Conservation (phyloP, 371 early-diverging fungal genomes). For the Dipsacomyces acuminosporus region DNA sequence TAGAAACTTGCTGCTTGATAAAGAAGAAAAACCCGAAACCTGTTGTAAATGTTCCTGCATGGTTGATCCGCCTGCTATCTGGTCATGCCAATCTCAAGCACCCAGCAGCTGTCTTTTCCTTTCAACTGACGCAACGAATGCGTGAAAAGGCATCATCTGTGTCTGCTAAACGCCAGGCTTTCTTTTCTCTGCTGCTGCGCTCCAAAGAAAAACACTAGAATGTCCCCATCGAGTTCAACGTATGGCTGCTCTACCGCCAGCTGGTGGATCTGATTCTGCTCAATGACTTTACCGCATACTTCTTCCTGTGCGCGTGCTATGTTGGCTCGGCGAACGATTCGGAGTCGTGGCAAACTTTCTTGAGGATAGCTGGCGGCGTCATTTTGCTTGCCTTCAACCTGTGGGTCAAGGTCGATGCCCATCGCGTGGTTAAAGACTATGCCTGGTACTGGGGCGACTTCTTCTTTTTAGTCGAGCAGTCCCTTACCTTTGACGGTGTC, state of each 20-base stretch:
- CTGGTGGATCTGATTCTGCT: constrained; percentile 89
- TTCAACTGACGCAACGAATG: too few species aligned
- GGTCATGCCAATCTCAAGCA: too few species aligned
- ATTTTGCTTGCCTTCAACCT: constrained; percentile 82
- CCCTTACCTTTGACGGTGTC: constrained; percentile 86
- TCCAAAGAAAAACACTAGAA: constrained; percentile 50
- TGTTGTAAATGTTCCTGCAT: too few species aligned
- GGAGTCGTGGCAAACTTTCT: constrained; percentile 53
- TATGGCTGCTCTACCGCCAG: constrained; percentile 91
- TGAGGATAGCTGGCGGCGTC: constrained; percentile 73
- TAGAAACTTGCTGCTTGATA: too few species aligned
- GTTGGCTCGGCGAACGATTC: constrained; percentile 43
- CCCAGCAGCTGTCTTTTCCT: too few species aligned
- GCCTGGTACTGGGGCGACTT: constrained; percentile 99
- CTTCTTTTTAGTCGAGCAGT: constrained; percentile 87
- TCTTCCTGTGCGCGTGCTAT: constrained; percentile 72
- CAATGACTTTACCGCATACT: constrained; percentile 85
- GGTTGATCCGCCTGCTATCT: too few species aligned
- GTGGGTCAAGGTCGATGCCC: constrained; percentile 96
- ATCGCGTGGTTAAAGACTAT: constrained; percentile 92
- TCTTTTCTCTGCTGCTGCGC: too few species aligned
- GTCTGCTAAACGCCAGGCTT: too few species aligned
- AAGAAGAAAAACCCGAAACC: too few species aligned
- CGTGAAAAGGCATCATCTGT: too few species aligned
- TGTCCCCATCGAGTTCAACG: constrained; percentile 88